These are phyloP conservation scores for Chrysoporthe deuterocubensis DNA, from an alignment of 2,329 filamentous ascomycete genomes.

Conservation along the genomic window DNA sequence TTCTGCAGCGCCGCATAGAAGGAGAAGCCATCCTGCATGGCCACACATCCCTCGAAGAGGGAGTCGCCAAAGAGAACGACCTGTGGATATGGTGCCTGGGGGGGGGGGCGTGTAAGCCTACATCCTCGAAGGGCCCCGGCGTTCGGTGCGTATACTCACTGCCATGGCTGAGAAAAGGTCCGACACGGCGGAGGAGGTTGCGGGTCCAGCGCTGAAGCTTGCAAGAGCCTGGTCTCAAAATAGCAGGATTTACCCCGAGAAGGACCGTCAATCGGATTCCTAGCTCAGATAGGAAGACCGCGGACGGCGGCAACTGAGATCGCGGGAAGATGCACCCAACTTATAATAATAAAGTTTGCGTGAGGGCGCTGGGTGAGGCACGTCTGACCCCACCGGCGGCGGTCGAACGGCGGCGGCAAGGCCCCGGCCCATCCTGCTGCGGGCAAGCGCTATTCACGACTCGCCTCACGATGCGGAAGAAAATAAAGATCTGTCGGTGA, in stretches of 20 bases:
- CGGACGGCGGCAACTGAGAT: background rate
- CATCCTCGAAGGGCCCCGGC: background rate
- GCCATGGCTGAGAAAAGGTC: slow-evolving; percentile 18
- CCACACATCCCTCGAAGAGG: slow-evolving; percentile 72
- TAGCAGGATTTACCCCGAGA: background rate
- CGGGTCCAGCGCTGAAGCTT: slow-evolving; percentile 1
- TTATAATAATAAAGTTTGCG: background rate
- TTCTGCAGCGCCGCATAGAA: slow-evolving; percentile 74
- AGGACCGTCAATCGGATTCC: background rate
- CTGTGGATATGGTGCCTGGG: slow-evolving; percentile 65
- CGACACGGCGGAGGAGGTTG: background rate
- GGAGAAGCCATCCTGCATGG: slow-evolving; percentile 69
- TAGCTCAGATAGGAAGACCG: background rate
- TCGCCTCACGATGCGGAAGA: background rate
- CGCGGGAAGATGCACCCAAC: background rate
- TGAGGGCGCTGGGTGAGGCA: background rate
- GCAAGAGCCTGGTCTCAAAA: background rate
- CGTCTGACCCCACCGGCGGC: background rate
- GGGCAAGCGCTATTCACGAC: background rate
- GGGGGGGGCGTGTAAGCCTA: background rate
- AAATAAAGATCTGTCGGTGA: background rate
- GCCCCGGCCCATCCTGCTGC: background rate
- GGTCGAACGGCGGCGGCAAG: background rate
- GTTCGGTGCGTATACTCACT: slow-evolving; percentile 15
- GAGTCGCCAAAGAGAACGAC: slow-evolving; percentile 90